phyloP scores from a whole-genome alignment of 2,329 filamentous ascomycete genomes.

The Lomentospora prolificans region DNA sequence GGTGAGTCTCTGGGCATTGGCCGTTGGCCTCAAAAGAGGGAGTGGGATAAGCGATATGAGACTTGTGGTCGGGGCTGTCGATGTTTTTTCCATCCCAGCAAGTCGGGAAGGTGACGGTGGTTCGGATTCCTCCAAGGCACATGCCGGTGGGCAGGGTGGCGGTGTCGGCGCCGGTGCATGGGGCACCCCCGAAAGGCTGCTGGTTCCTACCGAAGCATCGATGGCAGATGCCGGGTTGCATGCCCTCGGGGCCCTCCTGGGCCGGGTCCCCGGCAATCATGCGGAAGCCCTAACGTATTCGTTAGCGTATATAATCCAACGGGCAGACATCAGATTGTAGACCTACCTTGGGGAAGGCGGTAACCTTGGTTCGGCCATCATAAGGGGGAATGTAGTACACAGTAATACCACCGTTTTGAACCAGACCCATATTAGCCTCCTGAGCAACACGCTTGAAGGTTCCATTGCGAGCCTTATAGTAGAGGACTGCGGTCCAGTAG shows the following conservation, averaged over 20 bases:
- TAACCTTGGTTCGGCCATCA: not conserved
- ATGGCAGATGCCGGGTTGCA: slow-evolving; percentile 28
- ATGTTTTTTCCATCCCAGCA: slow-evolving; percentile 46
- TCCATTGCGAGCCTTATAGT: slow-evolving; percentile 29
- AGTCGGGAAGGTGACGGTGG: slow-evolving; percentile 71
- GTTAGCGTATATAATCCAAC: too few relatives aligned
- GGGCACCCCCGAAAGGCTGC: slow-evolving; percentile 24
- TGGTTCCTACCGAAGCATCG: slow-evolving; percentile 25
- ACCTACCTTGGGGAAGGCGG: not conserved
- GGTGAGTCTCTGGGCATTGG: slow-evolving; percentile 51
- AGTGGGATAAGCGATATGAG: slow-evolving; percentile 39
- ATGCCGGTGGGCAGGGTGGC: slow-evolving; percentile 42
- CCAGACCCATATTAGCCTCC: slow-evolving; percentile 28
- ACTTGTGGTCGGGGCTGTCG: slow-evolving; percentile 36
- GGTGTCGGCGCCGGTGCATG: slow-evolving; percentile 19
- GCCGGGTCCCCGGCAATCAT: slow-evolving; percentile 34
- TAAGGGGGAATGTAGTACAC: slow-evolving; percentile 24
- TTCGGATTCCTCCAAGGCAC: slow-evolving; percentile 70
- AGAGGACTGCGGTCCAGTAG: slow-evolving; percentile 26
- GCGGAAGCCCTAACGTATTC: slow-evolving; percentile 31
- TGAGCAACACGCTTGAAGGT: slow-evolving; percentile 29
- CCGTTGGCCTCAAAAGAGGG: slow-evolving; percentile 63
- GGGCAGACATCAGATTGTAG: slow-evolving; percentile 23
- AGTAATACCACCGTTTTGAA: slow-evolving; percentile 23
- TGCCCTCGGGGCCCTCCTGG: slow-evolving; percentile 22